phyloP scores from a whole-genome alignment of 257 asterid species.

The Linderniella brevidens region DNA sequence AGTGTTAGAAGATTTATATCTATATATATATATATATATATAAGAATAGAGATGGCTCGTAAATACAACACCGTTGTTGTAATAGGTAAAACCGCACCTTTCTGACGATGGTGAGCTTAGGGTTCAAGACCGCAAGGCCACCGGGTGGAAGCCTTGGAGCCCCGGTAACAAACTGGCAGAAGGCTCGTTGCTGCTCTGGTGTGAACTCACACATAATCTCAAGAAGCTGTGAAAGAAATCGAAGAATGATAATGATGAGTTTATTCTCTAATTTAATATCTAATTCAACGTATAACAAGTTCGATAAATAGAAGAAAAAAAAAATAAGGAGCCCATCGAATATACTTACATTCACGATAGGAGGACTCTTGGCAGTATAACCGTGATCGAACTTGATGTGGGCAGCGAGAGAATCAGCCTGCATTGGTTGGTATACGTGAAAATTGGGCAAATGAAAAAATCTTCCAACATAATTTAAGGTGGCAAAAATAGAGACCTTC shows the following conservation, averaged over 20 bases:
- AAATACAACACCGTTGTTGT: no score
- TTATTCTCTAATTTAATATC: not conserved
- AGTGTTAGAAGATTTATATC: no score
- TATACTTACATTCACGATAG: slow-evolving; percentile 44
- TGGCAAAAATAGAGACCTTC: slow-evolving; percentile 44
- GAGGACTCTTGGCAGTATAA: slow-evolving; percentile 92
- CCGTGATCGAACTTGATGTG: slow-evolving; percentile 99
- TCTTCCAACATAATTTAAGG: not conserved
- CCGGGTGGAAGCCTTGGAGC: slow-evolving; percentile 99
- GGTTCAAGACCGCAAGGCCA: slow-evolving; percentile 85
- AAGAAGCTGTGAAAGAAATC: slow-evolving; percentile 35
- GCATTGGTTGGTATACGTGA: slow-evolving; percentile 13
- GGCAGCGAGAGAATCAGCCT: slow-evolving; percentile 83
- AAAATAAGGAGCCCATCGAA: no score
- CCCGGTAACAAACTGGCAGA: slow-evolving; percentile 98
- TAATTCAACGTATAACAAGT: slow-evolving; percentile 1
- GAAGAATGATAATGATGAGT: not conserved
- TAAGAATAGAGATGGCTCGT: no score
- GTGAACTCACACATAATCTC: slow-evolving; percentile 96
- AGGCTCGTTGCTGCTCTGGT: slow-evolving; percentile 88
- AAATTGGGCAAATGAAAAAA: slow-evolving; percentile 6
- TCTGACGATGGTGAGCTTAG: slow-evolving; percentile 93
- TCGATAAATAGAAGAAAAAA: not conserved
- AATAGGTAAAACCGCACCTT: slow-evolving; percentile 33
- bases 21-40: no score